Evolutionary conservation across 768 basidiomycete species (phyloP), one percentile per base, ranked within the genome.

Genomic region (Leccinum subgranulosum): DNA sequence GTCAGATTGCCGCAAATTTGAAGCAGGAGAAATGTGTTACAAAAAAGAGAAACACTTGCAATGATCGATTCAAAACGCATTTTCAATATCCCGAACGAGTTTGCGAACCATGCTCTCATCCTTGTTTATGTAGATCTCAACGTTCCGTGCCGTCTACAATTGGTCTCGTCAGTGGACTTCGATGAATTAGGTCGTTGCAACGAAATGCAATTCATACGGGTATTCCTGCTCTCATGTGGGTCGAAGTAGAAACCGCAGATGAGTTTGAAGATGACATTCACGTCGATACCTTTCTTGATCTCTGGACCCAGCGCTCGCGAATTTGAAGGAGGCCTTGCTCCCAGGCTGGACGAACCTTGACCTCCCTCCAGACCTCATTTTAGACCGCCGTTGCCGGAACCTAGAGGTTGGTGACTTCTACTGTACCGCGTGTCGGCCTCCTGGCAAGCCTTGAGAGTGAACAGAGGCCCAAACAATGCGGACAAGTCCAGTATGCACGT

Each of bases 211-310:
- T 43, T 11, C n/a, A 19, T 19, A n/a, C 19, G 11, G 41, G 41
- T 19, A 43, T 43, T 43, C 86, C 63, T 87, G 87, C 74, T 99
- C 96, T 72, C 88, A 54, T 94, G 91, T 51, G 85, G 79, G 56
- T 97, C 97, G 70, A 98, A 98, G 81, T 98, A 98, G 63, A 88
- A 81, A 29, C 97, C 96, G 15, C 94, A 94, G 71, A 96, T 97
- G 64, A 98, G 85, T 75, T 99, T 94, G 64, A 96, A 88, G 41
- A 98, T 79, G 68, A 98, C 90, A 73, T 98, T 92, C 75, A 98
- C 87, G 73, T 98, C 83, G 31, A 90, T 87, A 48, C 92, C 93
- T 60, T 80, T 80, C 2, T 87, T 94, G 56, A 94, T 78, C 50
- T 87, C 84, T 34, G 98, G 84, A 19, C 94, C 96, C 52, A 98